These are phyloP conservation scores for Ceratocystis eucalypticola DNA, from an alignment of 2,329 filamentous ascomycete species.

Conservation along the genomic window DNA sequence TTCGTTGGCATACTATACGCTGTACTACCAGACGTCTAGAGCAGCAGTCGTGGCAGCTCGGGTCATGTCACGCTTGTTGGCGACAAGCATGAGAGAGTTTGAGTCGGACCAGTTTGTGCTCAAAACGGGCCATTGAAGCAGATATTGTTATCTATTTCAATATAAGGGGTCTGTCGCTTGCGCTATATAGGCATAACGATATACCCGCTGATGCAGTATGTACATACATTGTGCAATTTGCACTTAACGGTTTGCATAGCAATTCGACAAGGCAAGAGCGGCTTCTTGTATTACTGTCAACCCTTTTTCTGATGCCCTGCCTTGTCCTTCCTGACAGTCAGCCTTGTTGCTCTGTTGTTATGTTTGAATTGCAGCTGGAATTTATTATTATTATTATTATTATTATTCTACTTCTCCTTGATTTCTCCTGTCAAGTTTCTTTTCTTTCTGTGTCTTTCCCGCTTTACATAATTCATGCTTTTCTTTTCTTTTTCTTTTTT, in stretches of 20 bases:
- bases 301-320: constrained; percentile 4
- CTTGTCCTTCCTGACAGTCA: too few species aligned
- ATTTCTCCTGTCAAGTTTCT: not conserved
- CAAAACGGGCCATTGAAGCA: too few species aligned
- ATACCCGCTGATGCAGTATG: not conserved
- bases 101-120: not conserved
- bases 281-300: too few species aligned
- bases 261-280: too few species aligned
- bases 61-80: not conserved
- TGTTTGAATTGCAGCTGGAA: not conserved
- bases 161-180: too few species aligned
- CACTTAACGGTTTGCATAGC: too few species aligned
- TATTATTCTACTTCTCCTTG: not conserved
- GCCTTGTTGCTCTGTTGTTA: constrained; percentile 2
- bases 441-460: not conserved
- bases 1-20: too few species aligned
- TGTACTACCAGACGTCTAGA: too few species aligned
- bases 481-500: not conserved
- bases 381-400: constrained; percentile 6
- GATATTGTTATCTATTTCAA: too few species aligned
- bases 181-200: not conserved
- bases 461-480: not conserved
- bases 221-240: not conserved
- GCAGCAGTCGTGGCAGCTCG: not conserved
- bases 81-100: not conserved